These are phyloP conservation scores for Penicillium turbatum DNA, from an alignment of 495 filamentous ascomycete species.

Conservation along the genomic window DNA sequence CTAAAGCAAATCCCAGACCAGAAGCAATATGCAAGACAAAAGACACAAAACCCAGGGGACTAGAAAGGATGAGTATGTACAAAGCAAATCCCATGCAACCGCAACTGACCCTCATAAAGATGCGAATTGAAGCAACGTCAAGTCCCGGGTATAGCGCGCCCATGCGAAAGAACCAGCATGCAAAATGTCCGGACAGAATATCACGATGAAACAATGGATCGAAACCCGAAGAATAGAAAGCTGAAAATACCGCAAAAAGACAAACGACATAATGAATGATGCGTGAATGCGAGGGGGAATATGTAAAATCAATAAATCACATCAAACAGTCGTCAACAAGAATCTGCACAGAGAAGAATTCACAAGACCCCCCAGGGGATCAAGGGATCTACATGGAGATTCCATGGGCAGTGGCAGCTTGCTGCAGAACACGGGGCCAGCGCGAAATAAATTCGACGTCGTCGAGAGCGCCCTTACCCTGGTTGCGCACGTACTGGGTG, in stretches of 20 bases:
- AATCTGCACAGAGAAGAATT: background rate
- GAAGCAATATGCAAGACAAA: conserved; percentile 8
- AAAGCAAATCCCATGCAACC: conserved; percentile 1
- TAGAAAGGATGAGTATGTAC: conserved; percentile 11
- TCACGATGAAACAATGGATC: conserved; percentile 2
- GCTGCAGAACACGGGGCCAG: conserved; percentile 44
- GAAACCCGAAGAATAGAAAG: conserved; percentile 6
- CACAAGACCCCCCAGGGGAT: too few species aligned
- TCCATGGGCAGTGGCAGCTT: conserved; percentile 33
- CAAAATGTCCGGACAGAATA: conserved; percentile 5
- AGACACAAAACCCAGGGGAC: conserved; percentile 20
- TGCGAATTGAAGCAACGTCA: conserved; percentile 11
- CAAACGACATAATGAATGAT: background rate
- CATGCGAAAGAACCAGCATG: conserved; percentile 14
- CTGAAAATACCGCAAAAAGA: conserved; percentile 4
- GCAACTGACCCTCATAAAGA: conserved; percentile 7
- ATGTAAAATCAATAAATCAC: background rate
- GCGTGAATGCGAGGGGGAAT: conserved; percentile 3
- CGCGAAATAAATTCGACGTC: conserved; percentile 45
- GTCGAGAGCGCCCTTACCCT: conserved; percentile 43
- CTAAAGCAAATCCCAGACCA: background rate
- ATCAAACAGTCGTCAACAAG: background rate
- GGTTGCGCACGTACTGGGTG: conserved; percentile 59
- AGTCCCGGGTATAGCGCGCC: conserved; percentile 41
- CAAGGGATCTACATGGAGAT: conserved; percentile 1